A percentile compares a stretch with the other conserved stretches of the same genome.
These are phyloP conservation scores for Saitoella complicata DNA, from an alignment of 805 yeast species.

Conservation along the genomic window DNA sequence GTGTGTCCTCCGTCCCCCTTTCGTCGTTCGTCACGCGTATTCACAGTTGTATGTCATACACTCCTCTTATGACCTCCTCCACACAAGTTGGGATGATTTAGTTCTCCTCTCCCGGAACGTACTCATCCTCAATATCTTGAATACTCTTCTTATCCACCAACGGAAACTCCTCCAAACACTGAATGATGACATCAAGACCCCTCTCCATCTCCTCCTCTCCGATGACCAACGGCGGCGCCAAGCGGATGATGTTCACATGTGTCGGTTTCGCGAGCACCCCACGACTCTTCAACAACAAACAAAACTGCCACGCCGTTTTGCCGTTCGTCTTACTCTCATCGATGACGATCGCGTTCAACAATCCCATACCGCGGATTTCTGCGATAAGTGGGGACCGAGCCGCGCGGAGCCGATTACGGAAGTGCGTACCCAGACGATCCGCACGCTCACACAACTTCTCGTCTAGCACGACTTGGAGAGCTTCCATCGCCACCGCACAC, in stretches of 20 bases:
- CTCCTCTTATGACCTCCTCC: too few species aligned
- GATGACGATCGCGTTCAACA: constrained; percentile 79
- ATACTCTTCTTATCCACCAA: constrained; percentile 8
- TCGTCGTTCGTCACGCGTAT: too few species aligned
- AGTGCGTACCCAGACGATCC: constrained; percentile 46
- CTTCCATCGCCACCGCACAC: constrained; percentile 84
- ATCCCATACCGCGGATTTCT: constrained; percentile 67
- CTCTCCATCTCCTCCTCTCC: constrained; percentile 67
- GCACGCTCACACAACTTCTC: constrained; percentile 77
- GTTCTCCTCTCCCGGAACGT: too few species aligned
- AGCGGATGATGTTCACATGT: constrained; percentile 84
- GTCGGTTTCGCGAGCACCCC: constrained; percentile 95
- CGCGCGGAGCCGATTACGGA: constrained; percentile 32
- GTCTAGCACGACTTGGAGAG: constrained; percentile 74
- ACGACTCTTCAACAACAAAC: constrained; percentile 69
- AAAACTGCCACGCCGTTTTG: constrained; percentile 90
- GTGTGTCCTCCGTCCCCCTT: too few species aligned
- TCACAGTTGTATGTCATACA: too few species aligned
- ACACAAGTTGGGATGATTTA: too few species aligned
- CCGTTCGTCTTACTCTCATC: constrained; percentile 74
- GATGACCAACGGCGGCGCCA: constrained; percentile 91
- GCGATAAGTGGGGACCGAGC: constrained; percentile 33
- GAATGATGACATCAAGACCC: constrained; percentile 62
- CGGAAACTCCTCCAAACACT: constrained; percentile 34
- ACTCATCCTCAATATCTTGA: too few species aligned